phyloP scores from a whole-genome alignment of 768 basidiomycete species.

The Mycena filopes region DNA sequence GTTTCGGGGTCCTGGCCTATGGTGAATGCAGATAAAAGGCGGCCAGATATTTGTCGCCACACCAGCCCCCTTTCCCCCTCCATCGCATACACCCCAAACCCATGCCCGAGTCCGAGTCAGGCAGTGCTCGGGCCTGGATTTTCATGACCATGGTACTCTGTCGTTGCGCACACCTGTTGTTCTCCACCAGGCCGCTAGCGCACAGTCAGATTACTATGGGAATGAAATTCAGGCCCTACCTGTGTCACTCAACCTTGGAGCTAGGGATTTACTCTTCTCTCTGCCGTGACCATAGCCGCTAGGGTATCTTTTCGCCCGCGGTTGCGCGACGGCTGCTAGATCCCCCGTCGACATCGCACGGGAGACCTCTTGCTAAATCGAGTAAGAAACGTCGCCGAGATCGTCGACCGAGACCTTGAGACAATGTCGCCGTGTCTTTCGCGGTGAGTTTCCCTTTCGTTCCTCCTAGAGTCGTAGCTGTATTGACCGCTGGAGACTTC shows the following conservation, averaged over 20 bases:
- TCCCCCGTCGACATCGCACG: too few relatives aligned
- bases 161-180: neutral
- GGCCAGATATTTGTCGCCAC: too few relatives aligned
- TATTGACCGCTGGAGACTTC: too few relatives aligned
- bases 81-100: too few relatives aligned
- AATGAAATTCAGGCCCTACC: constrained; percentile 19
- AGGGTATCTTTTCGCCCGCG: too few relatives aligned
- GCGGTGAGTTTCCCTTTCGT: too few relatives aligned
- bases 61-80: neutral
- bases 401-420: too few relatives aligned
- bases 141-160: constrained; percentile 7
- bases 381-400: too few relatives aligned
- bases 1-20: constrained; percentile 8
- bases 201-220: constrained; percentile 17
- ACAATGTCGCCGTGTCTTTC: too few relatives aligned
- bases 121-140: neutral
- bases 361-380: too few relatives aligned
- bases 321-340: too few relatives aligned
- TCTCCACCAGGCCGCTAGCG: neutral
- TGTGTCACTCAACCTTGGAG: neutral
- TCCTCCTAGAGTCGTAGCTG: too few relatives aligned
- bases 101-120: neutral
- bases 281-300: neutral
- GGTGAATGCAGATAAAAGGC: neutral
- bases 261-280: neutral